These are phyloP conservation scores for Dipteronia dyeriana DNA, from an alignment of 345 rosid species.

Conservation along the genomic window DNA sequence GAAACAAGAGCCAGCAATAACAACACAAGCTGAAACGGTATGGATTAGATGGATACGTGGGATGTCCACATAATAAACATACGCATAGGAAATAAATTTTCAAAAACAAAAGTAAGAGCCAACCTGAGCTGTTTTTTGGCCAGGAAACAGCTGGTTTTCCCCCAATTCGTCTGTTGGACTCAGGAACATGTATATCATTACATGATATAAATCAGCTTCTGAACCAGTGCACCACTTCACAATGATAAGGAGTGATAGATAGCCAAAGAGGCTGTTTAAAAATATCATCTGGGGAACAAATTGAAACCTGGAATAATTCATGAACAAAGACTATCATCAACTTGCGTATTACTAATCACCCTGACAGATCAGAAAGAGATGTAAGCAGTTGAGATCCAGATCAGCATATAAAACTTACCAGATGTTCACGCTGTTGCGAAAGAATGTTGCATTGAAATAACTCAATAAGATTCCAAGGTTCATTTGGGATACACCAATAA, in stretches of 20 bases:
- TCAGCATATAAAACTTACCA: slow-evolving; percentile 51
- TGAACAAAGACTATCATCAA: slow-evolving; percentile 3
- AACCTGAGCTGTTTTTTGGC: slow-evolving; percentile 81
- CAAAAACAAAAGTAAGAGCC: slow-evolving; percentile 9
- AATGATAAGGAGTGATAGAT: slow-evolving; percentile 76
- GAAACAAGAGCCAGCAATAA: slow-evolving; percentile 82
- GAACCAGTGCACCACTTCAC: slow-evolving; percentile 95
- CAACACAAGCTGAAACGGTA: slow-evolving; percentile 59
- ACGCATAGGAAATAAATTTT: background rate
- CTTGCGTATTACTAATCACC: background rate
- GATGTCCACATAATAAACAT: background rate
- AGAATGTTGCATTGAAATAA: slow-evolving; percentile 83
- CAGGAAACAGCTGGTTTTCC: slow-evolving; percentile 84
- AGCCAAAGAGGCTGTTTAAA: slow-evolving; percentile 89
- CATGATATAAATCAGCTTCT: slow-evolving; percentile 87
- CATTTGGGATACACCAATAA: slow-evolving; percentile 96
- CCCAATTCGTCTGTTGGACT: slow-evolving; percentile 93
- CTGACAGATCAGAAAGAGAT: slow-evolving; percentile 10
- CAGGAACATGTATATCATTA: slow-evolving; percentile 95
- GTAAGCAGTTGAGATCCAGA: slow-evolving; percentile 14
- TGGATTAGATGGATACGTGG: background rate
- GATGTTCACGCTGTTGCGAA: slow-evolving; percentile 53
- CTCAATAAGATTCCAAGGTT: slow-evolving; percentile 95
- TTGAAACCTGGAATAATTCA: slow-evolving; percentile 71
- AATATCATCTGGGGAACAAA: slow-evolving; percentile 95